Conservation (phyloP, 2,329 filamentous ascomycete species). For the Colletotrichum paranaense region DNA sequence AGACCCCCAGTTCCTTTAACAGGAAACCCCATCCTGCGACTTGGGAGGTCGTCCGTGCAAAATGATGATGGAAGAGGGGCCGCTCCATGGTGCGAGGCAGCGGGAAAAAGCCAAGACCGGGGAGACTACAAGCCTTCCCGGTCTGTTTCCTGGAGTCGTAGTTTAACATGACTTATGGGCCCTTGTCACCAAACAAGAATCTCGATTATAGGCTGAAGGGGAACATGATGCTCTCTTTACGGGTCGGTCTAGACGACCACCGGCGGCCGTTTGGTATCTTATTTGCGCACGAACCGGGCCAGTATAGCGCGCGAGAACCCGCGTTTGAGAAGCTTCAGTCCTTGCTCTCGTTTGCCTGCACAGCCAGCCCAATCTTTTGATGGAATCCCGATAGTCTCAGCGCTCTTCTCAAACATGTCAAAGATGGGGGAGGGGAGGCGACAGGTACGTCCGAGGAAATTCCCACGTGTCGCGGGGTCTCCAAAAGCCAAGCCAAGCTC, state of each 20-base stretch:
- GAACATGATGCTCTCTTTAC: too few relatives aligned
- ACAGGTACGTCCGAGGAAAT: background rate
- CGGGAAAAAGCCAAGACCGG: slow-evolving; percentile 14
- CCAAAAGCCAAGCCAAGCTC: too few relatives aligned
- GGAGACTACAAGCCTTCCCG: slow-evolving; percentile 12
- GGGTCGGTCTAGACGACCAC: background rate
- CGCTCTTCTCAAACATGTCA: background rate
- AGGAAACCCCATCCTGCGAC: background rate
- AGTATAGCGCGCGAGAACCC: background rate
- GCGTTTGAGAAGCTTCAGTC: background rate
- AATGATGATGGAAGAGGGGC: background rate
- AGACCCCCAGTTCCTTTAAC: background rate
- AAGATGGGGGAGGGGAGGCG: background rate
- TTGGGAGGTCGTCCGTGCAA: background rate
- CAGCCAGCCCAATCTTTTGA: background rate
- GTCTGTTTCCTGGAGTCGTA: background rate
- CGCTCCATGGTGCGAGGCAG: background rate
- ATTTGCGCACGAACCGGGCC: background rate
- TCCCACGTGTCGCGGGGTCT: background rate
- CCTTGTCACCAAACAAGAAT: background rate
- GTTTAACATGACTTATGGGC: background rate
- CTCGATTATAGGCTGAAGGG: background rate
- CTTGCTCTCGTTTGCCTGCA: background rate
- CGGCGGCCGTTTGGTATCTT: background rate
- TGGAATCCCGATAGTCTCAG: background rate